Evolutionary conservation across 768 basidiomycete species (phyloP).

Genomic region (Mycena galericulata): DNA sequence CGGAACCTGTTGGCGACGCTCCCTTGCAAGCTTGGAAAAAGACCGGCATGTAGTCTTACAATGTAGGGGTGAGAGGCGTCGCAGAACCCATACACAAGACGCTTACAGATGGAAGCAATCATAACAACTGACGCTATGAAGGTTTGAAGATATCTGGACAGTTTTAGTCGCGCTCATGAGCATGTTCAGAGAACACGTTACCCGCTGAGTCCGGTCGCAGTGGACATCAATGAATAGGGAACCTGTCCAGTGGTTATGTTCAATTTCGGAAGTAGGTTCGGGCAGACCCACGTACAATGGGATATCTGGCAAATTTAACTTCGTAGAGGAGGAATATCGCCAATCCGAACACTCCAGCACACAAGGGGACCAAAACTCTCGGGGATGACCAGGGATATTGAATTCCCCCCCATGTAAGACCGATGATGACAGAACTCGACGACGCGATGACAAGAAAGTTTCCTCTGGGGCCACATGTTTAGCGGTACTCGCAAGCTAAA

Average conservation of each 20-base stretch:
- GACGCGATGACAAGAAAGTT: conserved; percentile 54
- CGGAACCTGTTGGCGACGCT: conserved; percentile 45
- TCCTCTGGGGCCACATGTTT: conserved; percentile 44
- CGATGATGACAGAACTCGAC: conserved; percentile 51
- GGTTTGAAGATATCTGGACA: neutral
- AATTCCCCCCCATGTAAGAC: conserved; percentile 62
- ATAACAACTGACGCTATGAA: neutral
- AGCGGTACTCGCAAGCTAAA: neutral
- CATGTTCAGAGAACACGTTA: neutral
- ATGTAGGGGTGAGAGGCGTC: neutral
- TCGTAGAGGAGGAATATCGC: conserved; percentile 56
- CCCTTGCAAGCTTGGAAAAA: conserved; percentile 56
- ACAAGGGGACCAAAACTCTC: conserved; percentile 55
- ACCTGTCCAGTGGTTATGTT: conserved; percentile 14
- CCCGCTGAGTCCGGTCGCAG: conserved; percentile 29
- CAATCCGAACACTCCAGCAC: conserved; percentile 55
- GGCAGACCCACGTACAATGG: conserved; percentile 36
- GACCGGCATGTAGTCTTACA: conserved; percentile 53
- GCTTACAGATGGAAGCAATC: neutral
- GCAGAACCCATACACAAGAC: neutral
- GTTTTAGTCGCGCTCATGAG: neutral
- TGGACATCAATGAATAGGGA: conserved; percentile 29
- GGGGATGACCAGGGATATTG: conserved; percentile 55
- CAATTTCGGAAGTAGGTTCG: no score
- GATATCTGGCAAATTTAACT: conserved; percentile 39